Base-by-base conservation (phyloP, 495 filamentous ascomycete species). In the Umbilicaria muhlenbergii region DNA sequence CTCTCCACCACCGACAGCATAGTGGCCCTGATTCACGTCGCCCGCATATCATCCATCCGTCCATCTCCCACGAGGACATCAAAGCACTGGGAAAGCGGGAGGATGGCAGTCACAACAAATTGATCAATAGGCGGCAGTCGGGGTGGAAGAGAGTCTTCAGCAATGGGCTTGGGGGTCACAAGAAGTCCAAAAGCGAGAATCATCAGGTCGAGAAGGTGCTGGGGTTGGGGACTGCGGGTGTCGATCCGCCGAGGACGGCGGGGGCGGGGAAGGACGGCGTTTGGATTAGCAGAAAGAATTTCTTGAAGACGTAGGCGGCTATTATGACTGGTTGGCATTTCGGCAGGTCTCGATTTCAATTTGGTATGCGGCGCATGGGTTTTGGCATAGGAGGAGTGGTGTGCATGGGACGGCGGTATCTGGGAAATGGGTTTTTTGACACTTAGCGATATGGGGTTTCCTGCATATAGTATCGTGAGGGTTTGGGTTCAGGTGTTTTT, bases 271-370 rank as follows among this genome's bases (percentile, higher is more conserved):
- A 45, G 32, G 53, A 56, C 39, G 53, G 53, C 2, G 48, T 50
- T 36, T 56, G 53, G 53, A 56, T 56, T 19, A 45, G 40, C 17
- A 34, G 50, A 36, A 52, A 53, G 44, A 56, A 56, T 39, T 56
- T 53, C 32, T 11, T 48, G 34, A 48, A 46, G 48, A 50, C 47
- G 11, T 56, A 37, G 35, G 35, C 10, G 5, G 7, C 17, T 37
- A 5, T 18, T 37, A 1, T 18, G 35, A 11, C 14, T 11, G 14
- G 14, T 1, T 10, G 35, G 17, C 10, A 8, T 15, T 15, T 37
- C 17, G 35, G 35, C 10, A 37, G 14, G 14, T 5, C 35, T 4
- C 3, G 14, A 15, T 18, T 18, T 18, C 14, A n/a, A 10, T 17
- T n/a, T 17, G 14, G 6, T 24, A 1, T 39, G 21, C 38, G 13